Base-by-base conservation (phyloP, 2,329 filamentous ascomycete species). In the Aspergillus arachidicola region DNA sequence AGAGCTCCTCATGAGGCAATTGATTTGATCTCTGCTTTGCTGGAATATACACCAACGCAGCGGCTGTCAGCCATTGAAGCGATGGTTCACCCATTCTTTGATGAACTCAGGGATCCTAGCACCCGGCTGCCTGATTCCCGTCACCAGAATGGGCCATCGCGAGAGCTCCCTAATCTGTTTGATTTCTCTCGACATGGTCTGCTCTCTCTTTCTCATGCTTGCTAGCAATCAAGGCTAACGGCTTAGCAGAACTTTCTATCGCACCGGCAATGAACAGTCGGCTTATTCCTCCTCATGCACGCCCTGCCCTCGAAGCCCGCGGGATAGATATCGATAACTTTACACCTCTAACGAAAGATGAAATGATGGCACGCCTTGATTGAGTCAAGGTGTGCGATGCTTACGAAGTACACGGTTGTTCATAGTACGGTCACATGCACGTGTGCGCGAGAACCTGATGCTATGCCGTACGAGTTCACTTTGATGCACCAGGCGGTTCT, bases 51-150 rank as follows among this genome's bases (percentile, higher is more conserved):
- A 0, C 95, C 95, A 11, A 98, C 95, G 0, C 93, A 98, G 82
- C 91, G 95, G 72, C 86, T 97, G 68, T 92, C 93, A 7, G 93
- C 95, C 26, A 89, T 99, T 67, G 93, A 98, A 74, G 95, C 95
- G 58, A 97, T 99, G 94, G 91, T 96, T 62, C 95, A 99, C 74
- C 93, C 95, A 43, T 99, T 98, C 86, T 99, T 99, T 75, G 94
- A 99, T 75, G 95, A 99, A 80, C 85, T 99, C 67, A 88, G 95
- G 73, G 93, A 97, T 73, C 92, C 93, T n/a, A 89, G 79, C 77
- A 98, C 94, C 64, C 92, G 91, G 78, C 85, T 99, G 68, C 95
- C 94, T 11, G 95, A 99, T 78, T 99, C 95, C 28, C 91, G 95
- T 76, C 93, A 97, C 80, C 87, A 92, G 66, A 92, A 91, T 69